These are phyloP conservation scores for Terfezia claveryi DNA, from an alignment of 495 filamentous ascomycete genomes.

Conservation along the genomic window DNA sequence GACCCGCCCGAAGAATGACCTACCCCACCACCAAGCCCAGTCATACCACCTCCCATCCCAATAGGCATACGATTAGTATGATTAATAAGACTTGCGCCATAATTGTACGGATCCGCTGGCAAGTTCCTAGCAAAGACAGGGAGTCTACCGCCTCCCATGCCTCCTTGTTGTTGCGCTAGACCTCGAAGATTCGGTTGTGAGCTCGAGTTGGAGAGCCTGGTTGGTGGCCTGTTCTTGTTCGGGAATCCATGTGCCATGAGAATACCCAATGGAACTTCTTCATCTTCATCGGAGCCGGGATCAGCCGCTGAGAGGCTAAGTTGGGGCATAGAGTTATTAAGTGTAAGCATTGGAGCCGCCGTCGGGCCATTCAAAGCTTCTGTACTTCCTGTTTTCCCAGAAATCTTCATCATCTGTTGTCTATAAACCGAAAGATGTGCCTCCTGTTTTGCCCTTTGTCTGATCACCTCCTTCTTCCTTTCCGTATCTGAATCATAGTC, in stretches of 20 bases:
- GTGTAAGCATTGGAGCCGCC: conserved; percentile 24
- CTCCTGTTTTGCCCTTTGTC: conserved; percentile 70
- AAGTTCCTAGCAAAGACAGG: conserved; percentile 75
- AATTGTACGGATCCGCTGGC: conserved; percentile 65
- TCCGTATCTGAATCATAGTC: conserved; percentile 76
- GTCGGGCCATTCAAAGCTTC: conserved; percentile 18
- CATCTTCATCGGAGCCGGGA: conserved; percentile 53
- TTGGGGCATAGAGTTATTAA: conserved; percentile 11
- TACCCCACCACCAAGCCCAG: conserved; percentile 24
- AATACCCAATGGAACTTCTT: conserved; percentile 73
- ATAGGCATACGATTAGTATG: conserved; percentile 54
- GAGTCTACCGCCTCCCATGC: conserved; percentile 22
- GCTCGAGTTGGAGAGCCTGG: conserved; percentile 34
- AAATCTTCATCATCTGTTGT: conserved; percentile 94
- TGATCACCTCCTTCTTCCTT: conserved; percentile 45
- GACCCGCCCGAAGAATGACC: conserved; percentile 24
- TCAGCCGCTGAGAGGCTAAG: conserved; percentile 15
- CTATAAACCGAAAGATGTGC: conserved; percentile 77
- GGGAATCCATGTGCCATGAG: conserved; percentile 86
- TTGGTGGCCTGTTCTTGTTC: conserved; percentile 57
- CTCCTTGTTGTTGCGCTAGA: conserved; percentile 13
- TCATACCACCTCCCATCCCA: conserved; percentile 32
- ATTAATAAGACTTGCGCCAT: conserved; percentile 60
- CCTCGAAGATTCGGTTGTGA: conserved; percentile 42
- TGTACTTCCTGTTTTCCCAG: conserved; percentile 41